These are phyloP conservation scores for Nothophaeocryptopus gaeumannii DNA, from an alignment of 2,329 filamentous ascomycete genomes.

Conservation along the genomic window DNA sequence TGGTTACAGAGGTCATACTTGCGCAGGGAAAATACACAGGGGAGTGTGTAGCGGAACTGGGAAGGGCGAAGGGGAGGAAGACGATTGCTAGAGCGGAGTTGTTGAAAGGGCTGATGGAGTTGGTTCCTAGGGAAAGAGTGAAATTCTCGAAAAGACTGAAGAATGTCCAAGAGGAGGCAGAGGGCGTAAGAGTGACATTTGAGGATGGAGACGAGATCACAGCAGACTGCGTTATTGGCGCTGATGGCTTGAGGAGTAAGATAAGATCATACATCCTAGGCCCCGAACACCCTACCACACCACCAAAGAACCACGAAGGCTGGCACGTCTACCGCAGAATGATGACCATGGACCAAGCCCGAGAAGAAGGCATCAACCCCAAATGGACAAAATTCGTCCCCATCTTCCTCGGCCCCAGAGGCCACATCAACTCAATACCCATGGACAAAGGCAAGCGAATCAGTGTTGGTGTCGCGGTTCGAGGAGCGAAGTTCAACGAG, in stretches of 20 bases:
- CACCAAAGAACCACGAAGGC: conserved; percentile 33
- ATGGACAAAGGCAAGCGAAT: conserved; percentile 31
- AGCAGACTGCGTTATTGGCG: conserved; percentile 52
- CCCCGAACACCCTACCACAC: conserved; percentile 32
- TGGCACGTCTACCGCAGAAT: conserved; percentile 35
- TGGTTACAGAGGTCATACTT: conserved; percentile 35
- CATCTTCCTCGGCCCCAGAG: conserved; percentile 33
- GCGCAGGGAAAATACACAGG: conserved; percentile 38
- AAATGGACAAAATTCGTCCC: conserved; percentile 32
- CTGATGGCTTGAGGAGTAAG: conserved; percentile 54
- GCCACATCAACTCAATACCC: conserved; percentile 35
- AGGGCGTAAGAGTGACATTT: conserved; percentile 42
- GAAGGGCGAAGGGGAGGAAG: conserved; percentile 35
- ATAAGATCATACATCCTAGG: conserved; percentile 46
- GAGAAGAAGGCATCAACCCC: conserved; percentile 28
- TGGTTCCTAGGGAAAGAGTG: conserved; percentile 44
- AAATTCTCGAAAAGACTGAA: conserved; percentile 46
- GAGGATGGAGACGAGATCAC: conserved; percentile 45
- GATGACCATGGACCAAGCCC: conserved; percentile 30
- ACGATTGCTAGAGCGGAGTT: conserved; percentile 49
- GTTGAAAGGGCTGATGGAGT: conserved; percentile 48
- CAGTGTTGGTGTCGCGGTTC: conserved; percentile 30
- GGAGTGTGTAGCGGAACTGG: conserved; percentile 41
- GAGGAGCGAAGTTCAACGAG: conserved; percentile 24
- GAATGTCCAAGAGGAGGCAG: conserved; percentile 33